Percentiles rank a stretch among this genome's conserved stretches.
Evolutionary conservation across 352 stramenopile genomes (phyloP).

Genomic region (Discostella stelligera): DNA sequence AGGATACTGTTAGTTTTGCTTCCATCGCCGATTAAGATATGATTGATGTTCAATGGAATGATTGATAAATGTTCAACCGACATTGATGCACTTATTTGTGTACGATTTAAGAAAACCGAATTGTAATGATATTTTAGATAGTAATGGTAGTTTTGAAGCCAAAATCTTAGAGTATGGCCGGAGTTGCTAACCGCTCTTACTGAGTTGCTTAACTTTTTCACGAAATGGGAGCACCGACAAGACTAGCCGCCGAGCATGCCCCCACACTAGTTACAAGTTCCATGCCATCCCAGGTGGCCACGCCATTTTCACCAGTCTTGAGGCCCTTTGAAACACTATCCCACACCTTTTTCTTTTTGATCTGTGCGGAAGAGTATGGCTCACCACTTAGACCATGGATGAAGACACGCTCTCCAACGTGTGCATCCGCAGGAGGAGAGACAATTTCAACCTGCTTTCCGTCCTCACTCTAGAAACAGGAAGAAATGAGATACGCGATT

Average conservation of each 20-base stretch:
- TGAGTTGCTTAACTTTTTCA: constrained; percentile 19
- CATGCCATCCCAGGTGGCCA: constrained; percentile 77
- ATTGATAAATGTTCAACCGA: neutral
- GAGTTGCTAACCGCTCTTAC: neutral
- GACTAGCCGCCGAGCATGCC: constrained; percentile 55
- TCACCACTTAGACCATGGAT: constrained; percentile 78
- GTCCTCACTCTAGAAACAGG: constrained; percentile 47
- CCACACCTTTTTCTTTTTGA: constrained; percentile 84
- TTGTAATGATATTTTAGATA: too few species aligned
- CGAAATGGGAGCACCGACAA: constrained; percentile 72
- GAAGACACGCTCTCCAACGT: constrained; percentile 77
- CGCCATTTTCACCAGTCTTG: constrained; percentile 70
- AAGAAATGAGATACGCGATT: constrained; percentile 2
- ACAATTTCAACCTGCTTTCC: constrained; percentile 75
- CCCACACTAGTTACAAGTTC: constrained; percentile 71
- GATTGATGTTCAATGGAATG: neutral
- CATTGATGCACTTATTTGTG: neutral
- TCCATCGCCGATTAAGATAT: neutral
- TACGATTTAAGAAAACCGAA: too few species aligned
- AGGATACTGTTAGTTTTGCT: neutral
- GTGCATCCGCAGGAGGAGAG: constrained; percentile 63
- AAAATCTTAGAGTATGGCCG: neutral
- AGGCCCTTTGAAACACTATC: constrained; percentile 67
- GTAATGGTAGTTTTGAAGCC: neutral
- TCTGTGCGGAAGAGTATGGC: constrained; percentile 69